Conservation (phyloP, 495 filamentous ascomycete genomes). For the Poronia punctata region DNA sequence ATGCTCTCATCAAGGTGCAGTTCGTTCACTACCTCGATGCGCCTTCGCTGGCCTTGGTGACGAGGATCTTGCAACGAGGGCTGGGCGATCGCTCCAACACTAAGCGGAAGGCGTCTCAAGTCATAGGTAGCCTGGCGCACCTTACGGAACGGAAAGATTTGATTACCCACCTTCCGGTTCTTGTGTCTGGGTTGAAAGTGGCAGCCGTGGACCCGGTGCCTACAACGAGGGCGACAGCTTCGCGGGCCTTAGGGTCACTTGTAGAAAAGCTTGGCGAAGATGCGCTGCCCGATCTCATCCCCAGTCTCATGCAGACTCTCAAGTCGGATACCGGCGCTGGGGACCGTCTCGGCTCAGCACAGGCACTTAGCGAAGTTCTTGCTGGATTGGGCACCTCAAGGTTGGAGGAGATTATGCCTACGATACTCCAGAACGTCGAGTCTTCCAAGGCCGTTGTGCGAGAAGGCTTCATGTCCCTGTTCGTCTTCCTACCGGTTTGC, state of each 20-base stretch:
- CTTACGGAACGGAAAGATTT: slow-evolving; percentile 94
- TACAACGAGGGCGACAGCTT: slow-evolving; percentile 92
- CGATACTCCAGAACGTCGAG: slow-evolving; percentile 90
- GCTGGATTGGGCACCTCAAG: slow-evolving; percentile 87
- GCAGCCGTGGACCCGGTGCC: slow-evolving; percentile 94
- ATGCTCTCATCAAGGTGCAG: slow-evolving; percentile 87
- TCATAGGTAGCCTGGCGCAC: slow-evolving; percentile 95
- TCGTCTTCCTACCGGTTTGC: slow-evolving; percentile 97
- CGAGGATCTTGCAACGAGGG: slow-evolving; percentile 89
- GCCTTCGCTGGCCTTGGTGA: slow-evolving; percentile 87
- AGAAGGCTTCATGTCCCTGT: slow-evolving; percentile 98
- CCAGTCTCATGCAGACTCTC: slow-evolving; percentile 92
- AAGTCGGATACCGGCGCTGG: slow-evolving; percentile 96
- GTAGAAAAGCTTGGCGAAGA: slow-evolving; percentile 98
- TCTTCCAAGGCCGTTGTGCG: slow-evolving; percentile 85
- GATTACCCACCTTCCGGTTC: slow-evolving; percentile 80
- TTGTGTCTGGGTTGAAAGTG: slow-evolving; percentile 81
- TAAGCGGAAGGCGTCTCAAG: slow-evolving; percentile 91
- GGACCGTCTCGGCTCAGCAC: slow-evolving; percentile 90
- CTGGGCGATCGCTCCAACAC: slow-evolving; percentile 84
- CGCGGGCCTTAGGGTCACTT: slow-evolving; percentile 88
- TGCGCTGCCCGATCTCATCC: slow-evolving; percentile 92
- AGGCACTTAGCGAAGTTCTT: slow-evolving; percentile 93
- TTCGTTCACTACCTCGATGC: slow-evolving; percentile 97
- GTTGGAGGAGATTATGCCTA: slow-evolving; percentile 92